Conservation (phyloP, 1,139 yeast genomes). For the Kurtzmaniella quercitrusa region DNA sequence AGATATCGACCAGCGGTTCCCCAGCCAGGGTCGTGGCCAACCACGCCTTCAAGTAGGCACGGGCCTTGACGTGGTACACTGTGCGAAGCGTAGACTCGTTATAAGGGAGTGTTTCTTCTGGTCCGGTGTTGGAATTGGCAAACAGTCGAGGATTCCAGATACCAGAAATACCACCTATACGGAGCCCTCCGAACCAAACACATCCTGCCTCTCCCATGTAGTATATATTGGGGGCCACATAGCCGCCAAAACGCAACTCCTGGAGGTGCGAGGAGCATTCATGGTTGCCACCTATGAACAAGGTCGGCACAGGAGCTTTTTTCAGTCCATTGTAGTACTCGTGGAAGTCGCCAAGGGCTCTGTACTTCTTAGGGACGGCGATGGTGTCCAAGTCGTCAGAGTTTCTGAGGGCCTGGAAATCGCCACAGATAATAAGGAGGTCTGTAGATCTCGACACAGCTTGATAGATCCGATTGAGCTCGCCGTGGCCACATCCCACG, state of each 20-base stretch:
- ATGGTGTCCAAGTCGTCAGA: conserved; percentile 61
- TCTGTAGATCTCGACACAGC: conserved; percentile 38
- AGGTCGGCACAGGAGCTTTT: conserved; percentile 70
- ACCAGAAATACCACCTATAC: conserved; percentile 83
- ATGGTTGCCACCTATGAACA: conserved; percentile 94
- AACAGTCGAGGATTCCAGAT: conserved; percentile 55
- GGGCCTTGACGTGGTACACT: conserved; percentile 71
- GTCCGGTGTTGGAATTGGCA: conserved; percentile 13
- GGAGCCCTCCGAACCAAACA: conserved; percentile 66
- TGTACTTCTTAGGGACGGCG: conserved; percentile 56
- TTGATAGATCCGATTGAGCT: conserved; percentile 56
- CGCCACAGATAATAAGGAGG: conserved; percentile 81
- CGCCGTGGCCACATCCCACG: conserved; percentile 95
- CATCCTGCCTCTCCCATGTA: conserved; percentile 79
- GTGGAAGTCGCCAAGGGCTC: conserved; percentile 70
- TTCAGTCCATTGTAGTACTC: conserved; percentile 60
- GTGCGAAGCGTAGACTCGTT: conserved; percentile 43
- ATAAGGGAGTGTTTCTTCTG: conserved; percentile 48
- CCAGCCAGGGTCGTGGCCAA: conserved; percentile 8
- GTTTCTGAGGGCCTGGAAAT: conserved; percentile 69
- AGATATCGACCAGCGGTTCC: conserved; percentile 35
- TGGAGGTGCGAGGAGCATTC: conserved; percentile 78
- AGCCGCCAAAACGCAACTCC: conserved; percentile 83
- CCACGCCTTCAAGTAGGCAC: conserved; percentile 56
- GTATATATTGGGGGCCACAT: conserved; percentile 90